Base-by-base conservation (phyloP, 2,329 filamentous ascomycete species). In the Fusarium virguliforme region DNA sequence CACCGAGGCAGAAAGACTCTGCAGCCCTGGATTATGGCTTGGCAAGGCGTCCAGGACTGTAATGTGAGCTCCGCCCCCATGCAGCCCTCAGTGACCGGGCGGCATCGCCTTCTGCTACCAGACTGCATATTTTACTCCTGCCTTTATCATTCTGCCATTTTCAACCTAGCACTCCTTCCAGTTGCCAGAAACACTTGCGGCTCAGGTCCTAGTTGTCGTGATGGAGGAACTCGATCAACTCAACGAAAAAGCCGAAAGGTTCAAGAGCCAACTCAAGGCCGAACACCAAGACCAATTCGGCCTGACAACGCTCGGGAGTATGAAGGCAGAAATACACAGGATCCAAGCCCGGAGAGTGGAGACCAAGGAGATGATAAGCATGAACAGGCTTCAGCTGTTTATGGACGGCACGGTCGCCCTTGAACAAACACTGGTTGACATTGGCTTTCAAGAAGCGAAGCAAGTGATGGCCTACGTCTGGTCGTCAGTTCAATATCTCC, bases 1-100 rank as follows among this genome's bases (percentile, higher is more conserved):
- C n/a, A 28, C 5, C 13, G 15, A 55, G 51, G 51, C 51, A 55
- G 50, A 53, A 50, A 38, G 51, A 8, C 34, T 55, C 24, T 55
- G 6, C 24, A 55, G 51, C 51, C 51, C 51, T 55, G 22, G 4
- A 26, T 55, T 55, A 24, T 10, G 3, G 7, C 51, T 55, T 55
- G 51, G 51, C 34, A 55, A 55, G 51, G 51, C 51, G 4, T 18
- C 15, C 34, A 26, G 22, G 51, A 24, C 50, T 53, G 50, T n/a
- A 53, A n/a, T 35, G 34, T 53, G n/a, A 35, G 30, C 51, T 55
- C 34, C 34, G 34, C 51, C 51, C 28, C 35, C 22, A 55, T 26
- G 24, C 22, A 13, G 6, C 9, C n/a, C 26, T 50, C 46, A 50
- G 46, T 30, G 28, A 50, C 46, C 46, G 46, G 46, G 46, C 46